phyloP scores from a whole-genome alignment of 768 basidiomycete genomes.

The Agaricus bisporus region DNA sequence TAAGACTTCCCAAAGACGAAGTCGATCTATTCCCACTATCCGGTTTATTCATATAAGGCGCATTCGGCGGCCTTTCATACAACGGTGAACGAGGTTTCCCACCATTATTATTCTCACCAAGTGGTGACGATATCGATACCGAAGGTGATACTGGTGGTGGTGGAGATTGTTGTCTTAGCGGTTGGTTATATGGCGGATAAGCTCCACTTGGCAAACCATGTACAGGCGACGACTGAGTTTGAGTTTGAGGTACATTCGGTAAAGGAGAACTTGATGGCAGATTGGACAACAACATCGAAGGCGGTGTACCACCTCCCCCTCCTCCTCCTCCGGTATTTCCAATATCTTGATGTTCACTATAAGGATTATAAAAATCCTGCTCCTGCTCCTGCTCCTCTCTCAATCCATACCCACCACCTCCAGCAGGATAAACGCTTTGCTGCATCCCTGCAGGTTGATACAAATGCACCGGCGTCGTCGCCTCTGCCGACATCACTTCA shows the following conservation, averaged over 20 bases:
- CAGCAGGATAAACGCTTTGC: background rate
- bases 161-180: background rate
- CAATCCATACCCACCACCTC: too few relatives aligned
- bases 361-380: background rate
- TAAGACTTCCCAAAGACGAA: conserved; percentile 9
- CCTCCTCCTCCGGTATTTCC: background rate
- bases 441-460: background rate
- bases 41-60: conserved; percentile 10
- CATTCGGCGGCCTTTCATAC: background rate
- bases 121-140: too few relatives aligned
- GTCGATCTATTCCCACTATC: background rate
- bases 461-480: too few relatives aligned
- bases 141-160: background rate
- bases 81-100: too few relatives aligned
- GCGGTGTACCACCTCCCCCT: background rate
- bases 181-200: too few relatives aligned
- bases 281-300: too few relatives aligned
- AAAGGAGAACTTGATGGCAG: too few relatives aligned
- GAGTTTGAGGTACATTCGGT: background rate
- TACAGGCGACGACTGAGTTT: background rate
- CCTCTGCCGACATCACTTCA: too few relatives aligned
- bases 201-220: too few relatives aligned
- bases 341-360: background rate
- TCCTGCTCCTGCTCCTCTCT: background rate
- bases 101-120: too few relatives aligned